Evolutionary conservation across 2,329 filamentous ascomycete genomes (phyloP), one percentile per base, ranked within the genome.

Genomic region (Calonectria pauciramosa): DNA sequence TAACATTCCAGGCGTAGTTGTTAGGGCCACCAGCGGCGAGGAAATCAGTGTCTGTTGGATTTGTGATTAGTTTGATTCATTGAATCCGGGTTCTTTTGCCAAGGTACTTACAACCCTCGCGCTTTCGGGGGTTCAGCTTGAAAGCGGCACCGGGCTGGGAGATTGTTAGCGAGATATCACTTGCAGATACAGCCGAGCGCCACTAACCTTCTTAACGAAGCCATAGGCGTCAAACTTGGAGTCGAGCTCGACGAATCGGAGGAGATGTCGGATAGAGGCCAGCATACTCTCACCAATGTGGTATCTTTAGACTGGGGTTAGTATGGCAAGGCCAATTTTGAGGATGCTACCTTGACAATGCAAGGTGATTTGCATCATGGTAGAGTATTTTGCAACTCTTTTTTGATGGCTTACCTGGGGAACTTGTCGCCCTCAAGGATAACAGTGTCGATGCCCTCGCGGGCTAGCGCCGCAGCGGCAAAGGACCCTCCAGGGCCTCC

Each of bases 211-310:
- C 30, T 82, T 79, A 1, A 67, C 67, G 68, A 89, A 89, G 0
- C 87, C 87, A 68, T 88, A 77, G 0, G 68, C 52, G 36, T 86
- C 80, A 71, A 88, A 88, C 1, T 75, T 84, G 1, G 83, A 75
- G 26, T 89, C 83, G 0, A 86, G 75, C 59, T 88, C 88, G 41
- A 89, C 86, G 70, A 89, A 88, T 13, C 83, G 77, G 1, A 89
- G 77, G 41, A 88, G 86, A 65, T 87, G 81, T 2, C 87, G 85
- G 41, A 88, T 81, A 0, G 84, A 86, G 0, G 84, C 79, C 41
- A 86, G 79, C 78, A 84, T 84, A 70, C 82, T 84, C 68, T 86
- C 84, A 4, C 85, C 84, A 52, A 86, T 84, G 70, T 86, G 85
- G 52, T 86, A 86, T 65, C 82, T 84, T 13, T 10, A 18, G 13